A percentile compares a stretch with the other conserved stretches of the same genome.
Evolutionary conservation across 345 rosid genomes (phyloP).

Genomic region (Salix dunnii): DNA sequence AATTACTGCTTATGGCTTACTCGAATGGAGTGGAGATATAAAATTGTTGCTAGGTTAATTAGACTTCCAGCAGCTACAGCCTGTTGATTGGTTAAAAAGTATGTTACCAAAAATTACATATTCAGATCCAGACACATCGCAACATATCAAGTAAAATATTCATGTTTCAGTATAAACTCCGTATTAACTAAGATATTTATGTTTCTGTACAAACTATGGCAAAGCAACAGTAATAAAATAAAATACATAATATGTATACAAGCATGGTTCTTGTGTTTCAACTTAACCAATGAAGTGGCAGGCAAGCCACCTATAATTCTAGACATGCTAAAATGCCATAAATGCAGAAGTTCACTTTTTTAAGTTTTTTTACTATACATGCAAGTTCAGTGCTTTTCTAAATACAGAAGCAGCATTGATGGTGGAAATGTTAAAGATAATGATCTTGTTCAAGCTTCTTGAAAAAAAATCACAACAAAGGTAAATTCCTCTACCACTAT

Average conservation of each 20-base stretch:
- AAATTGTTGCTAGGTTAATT: conserved; percentile 84
- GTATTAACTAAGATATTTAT: background rate
- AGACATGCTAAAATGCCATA: background rate
- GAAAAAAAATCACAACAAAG: background rate
- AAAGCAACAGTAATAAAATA: background rate
- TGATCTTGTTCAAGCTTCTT: background rate
- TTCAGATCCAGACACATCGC: background rate
- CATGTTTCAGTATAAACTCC: background rate
- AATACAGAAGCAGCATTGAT: background rate
- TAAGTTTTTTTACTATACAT: background rate
- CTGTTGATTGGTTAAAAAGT: conserved; percentile 43
- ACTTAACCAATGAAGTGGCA: background rate
- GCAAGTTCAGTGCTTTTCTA: background rate
- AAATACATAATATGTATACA: background rate
- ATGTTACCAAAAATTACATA: background rate
- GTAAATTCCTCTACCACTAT: background rate
- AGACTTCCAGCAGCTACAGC: conserved; percentile 95
- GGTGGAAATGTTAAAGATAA: background rate
- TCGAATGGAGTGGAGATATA: conserved; percentile 76
- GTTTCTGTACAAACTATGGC: background rate
- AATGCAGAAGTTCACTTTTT: background rate
- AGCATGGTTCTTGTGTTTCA: background rate
- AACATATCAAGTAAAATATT: background rate
- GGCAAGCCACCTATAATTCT: background rate
- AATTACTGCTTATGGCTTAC: conserved; percentile 42